A percentile compares a stretch with the other conserved stretches of the same genome.
phyloP scores from a whole-genome alignment of 1,139 yeast genomes.

The Chernovozyma sophiae-reginae region DNA sequence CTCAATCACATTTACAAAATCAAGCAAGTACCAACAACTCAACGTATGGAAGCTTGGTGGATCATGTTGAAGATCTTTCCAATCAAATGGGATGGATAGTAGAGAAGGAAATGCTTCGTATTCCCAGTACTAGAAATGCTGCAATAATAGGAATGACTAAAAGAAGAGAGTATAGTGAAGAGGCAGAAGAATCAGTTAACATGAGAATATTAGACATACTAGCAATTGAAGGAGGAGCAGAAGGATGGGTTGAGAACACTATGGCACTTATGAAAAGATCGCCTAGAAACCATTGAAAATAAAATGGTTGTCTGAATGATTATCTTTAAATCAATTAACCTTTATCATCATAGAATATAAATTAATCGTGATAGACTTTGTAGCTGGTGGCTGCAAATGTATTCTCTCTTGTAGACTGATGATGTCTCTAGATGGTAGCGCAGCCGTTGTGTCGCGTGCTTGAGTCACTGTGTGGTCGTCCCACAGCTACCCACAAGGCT shows the following conservation, averaged over 20 bases:
- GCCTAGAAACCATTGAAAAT: constrained; percentile 41
- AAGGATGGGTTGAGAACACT: constrained; percentile 82
- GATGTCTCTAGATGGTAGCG: too few relatives aligned
- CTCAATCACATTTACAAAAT: constrained; percentile 1
- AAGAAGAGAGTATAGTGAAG: constrained; percentile 20
- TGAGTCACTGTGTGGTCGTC: too few relatives aligned
- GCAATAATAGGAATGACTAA: constrained; percentile 69
- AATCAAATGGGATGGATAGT: constrained; percentile 74
- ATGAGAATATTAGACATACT: constrained; percentile 53
- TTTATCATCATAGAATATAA: too few relatives aligned
- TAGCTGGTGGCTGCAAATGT: too few relatives aligned
- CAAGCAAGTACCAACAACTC: constrained; percentile 30
- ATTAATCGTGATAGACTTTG: too few relatives aligned
- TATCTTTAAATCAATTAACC: too few relatives aligned
- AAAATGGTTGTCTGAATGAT: too few relatives aligned
- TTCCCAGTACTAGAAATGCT: constrained; percentile 92
- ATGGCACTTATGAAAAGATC: constrained; percentile 58
- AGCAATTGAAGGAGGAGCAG: constrained; percentile 80
- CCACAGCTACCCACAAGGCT: too few relatives aligned
- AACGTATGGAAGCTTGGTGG: constrained; percentile 78
- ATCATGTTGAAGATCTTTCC: constrained; percentile 74
- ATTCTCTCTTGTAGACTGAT: too few relatives aligned
- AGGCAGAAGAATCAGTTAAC: constrained; percentile 21
- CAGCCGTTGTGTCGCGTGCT: too few relatives aligned
- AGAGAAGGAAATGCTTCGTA: constrained; percentile 81